Percentiles rank a stretch among this genome's conserved stretches.
These are phyloP conservation scores for Capsicum pubescens DNA, from an alignment of 257 asterid genomes.

Conservation along the genomic window DNA sequence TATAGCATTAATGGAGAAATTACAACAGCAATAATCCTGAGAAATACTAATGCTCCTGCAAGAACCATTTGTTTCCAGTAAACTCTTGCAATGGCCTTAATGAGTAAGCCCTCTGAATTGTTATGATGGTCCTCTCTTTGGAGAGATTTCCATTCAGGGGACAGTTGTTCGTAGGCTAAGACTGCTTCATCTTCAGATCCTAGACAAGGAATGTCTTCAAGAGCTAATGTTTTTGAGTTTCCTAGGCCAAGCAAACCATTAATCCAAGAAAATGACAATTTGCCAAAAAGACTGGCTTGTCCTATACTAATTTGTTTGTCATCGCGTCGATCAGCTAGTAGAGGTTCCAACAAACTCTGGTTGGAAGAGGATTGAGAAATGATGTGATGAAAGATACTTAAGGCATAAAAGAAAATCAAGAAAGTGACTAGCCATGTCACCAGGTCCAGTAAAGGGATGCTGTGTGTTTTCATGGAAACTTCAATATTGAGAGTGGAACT, in stretches of 20 bases:
- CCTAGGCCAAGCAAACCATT: slow-evolving; percentile 63
- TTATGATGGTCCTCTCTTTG: slow-evolving; percentile 27
- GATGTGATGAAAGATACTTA: slow-evolving; percentile 36
- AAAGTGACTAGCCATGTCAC: slow-evolving; percentile 58
- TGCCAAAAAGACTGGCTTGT: slow-evolving; percentile 47
- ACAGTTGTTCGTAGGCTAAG: slow-evolving; percentile 49
- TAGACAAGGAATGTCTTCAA: slow-evolving; percentile 64
- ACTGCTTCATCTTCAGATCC: slow-evolving; percentile 63
- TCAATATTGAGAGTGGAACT: slow-evolving; percentile 50
- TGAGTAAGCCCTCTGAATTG: slow-evolving; percentile 34
- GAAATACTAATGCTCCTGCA: slow-evolving; percentile 45
- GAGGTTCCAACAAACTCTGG: slow-evolving; percentile 44
- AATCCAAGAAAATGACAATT: slow-evolving; percentile 67
- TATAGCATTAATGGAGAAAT: slow-evolving; percentile 60
- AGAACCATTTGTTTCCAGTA: slow-evolving; percentile 56
- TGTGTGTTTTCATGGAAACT: slow-evolving; percentile 33
- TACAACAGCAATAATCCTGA: slow-evolving; percentile 56
- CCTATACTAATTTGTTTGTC: slow-evolving; percentile 22
- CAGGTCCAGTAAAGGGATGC: slow-evolving; percentile 43
- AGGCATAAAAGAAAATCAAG: slow-evolving; percentile 55
- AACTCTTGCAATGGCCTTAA: slow-evolving; percentile 50
- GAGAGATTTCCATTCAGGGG: slow-evolving; percentile 48
- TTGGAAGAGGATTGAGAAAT: slow-evolving; percentile 34
- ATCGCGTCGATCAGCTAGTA: slow-evolving; percentile 42
- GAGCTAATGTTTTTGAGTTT: slow-evolving; percentile 47